A percentile compares a stretch with the other conserved stretches of the same genome.
phyloP scores from a whole-genome alignment of 768 basidiomycete genomes.

The Kwoniella dejecticola region DNA sequence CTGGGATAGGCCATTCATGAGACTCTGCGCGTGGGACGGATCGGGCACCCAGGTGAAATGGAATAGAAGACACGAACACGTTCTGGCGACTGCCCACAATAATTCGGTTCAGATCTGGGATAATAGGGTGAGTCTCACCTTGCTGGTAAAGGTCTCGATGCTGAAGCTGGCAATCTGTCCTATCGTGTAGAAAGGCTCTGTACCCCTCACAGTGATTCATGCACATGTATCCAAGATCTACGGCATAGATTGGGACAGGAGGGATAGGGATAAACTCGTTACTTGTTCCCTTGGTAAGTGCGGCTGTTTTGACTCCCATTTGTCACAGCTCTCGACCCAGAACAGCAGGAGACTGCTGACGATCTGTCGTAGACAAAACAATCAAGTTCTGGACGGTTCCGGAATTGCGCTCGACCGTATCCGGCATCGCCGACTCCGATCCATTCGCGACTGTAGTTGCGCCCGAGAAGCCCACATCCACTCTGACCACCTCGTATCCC shows the following conservation, averaged over 20 bases:
- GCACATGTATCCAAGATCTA: conserved; percentile 93
- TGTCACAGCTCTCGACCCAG: too few species aligned
- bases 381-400: conserved; percentile 82
- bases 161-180: not conserved
- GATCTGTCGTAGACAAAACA: conserved; percentile 65
- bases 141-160: not conserved
- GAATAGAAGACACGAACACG: conserved; percentile 82
- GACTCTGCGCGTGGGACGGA: conserved; percentile 67
- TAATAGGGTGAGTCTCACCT: conserved; percentile 66
- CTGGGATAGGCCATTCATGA: conserved; percentile 64
- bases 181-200: conserved; percentile 73
- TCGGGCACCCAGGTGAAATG: conserved; percentile 88
- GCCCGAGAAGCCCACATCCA: conserved; percentile 42
- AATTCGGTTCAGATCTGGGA: conserved; percentile 93
- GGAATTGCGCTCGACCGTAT: conserved; percentile 32
- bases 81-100: conserved; percentile 86
- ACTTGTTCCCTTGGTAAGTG: conserved; percentile 78
- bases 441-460: conserved; percentile 35
- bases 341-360: not conserved
- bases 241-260: conserved; percentile 93
- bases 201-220: conserved; percentile 71
- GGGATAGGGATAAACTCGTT: conserved; percentile 72
- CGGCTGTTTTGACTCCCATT: not conserved
- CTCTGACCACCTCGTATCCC: conserved; percentile 74
- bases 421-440: conserved; percentile 5